phyloP scores from a whole-genome alignment of 306 rosid genomes.

The Luffa acutangula region DNA sequence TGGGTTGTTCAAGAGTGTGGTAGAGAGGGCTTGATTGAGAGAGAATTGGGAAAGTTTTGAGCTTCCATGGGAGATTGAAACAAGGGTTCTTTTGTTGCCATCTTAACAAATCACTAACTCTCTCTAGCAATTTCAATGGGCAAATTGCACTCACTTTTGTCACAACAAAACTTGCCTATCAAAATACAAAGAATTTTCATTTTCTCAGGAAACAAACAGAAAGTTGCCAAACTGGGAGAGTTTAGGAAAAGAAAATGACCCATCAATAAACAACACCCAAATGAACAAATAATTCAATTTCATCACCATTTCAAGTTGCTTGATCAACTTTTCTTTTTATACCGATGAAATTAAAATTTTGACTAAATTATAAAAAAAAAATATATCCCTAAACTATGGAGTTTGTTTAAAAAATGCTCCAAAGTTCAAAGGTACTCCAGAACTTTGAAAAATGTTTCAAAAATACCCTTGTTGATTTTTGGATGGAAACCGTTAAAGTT shows the following conservation, averaged over 20 bases:
- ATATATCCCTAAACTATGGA: too few relatives aligned
- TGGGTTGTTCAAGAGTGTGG: slow-evolving; percentile 51
- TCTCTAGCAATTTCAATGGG: slow-evolving; percentile 52
- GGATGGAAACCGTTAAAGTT: too few relatives aligned
- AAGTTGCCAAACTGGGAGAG: not conserved
- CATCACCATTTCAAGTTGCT: too few relatives aligned
- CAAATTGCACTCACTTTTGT: slow-evolving; percentile 82
- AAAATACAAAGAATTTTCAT: not conserved
- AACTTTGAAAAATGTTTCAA: too few relatives aligned
- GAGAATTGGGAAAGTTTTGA: slow-evolving; percentile 55
- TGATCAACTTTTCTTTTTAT: too few relatives aligned
- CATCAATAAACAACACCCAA: not conserved
- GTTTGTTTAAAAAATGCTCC: too few relatives aligned
- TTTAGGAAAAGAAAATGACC: not conserved
- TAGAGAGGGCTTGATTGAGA: slow-evolving; percentile 50
- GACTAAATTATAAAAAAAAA: too few relatives aligned
- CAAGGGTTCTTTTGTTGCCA: slow-evolving; percentile 73
- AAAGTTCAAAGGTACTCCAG: too few relatives aligned
- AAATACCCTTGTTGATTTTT: too few relatives aligned
- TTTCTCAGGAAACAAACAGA: not conserved
- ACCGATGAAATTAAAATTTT: too few relatives aligned
- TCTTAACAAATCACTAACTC: slow-evolving; percentile 67
- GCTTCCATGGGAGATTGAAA: slow-evolving; percentile 67
- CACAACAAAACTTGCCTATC: slow-evolving; percentile 12
- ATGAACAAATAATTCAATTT: too few relatives aligned